Evolutionary conservation across 1,139 yeast genomes (phyloP).

Genomic region (Wickerhamiella pararugosa): DNA sequence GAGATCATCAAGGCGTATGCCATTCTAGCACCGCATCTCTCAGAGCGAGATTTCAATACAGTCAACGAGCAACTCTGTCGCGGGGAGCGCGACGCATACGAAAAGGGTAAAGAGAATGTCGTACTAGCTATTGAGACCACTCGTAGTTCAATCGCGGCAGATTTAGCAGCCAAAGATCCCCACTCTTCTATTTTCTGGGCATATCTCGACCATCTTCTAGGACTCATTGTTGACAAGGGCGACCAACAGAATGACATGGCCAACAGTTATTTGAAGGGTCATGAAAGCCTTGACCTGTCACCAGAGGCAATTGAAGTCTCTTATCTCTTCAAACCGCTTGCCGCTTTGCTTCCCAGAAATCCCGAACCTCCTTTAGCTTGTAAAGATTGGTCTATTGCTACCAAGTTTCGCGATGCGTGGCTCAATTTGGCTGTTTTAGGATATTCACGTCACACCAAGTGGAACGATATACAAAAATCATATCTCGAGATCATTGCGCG

Average conservation of each 20-base stretch:
- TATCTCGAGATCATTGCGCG: conserved; percentile 64
- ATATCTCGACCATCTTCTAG: conserved; percentile 52
- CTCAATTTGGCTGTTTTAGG: conserved; percentile 90
- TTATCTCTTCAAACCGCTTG: conserved; percentile 51
- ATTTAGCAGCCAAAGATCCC: conserved; percentile 12
- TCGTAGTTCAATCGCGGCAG: conserved; percentile 30
- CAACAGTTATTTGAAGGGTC: conserved; percentile 39
- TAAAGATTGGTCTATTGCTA: conserved; percentile 33
- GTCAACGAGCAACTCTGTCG: conserved; percentile 28
- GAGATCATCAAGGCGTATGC: conserved; percentile 41
- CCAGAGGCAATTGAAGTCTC: conserved; percentile 49
- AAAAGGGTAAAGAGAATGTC: conserved; percentile 7
- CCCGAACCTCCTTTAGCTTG: conserved; percentile 29
- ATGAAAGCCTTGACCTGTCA: conserved; percentile 69
- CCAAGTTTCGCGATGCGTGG: conserved; percentile 80
- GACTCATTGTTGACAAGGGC: conserved; percentile 59
- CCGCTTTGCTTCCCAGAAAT: conserved; percentile 51
- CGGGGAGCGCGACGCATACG: conserved; percentile 22
- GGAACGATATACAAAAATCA: conserved; percentile 32
- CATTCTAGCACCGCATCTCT: conserved; percentile 42
- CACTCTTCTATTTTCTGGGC: conserved; percentile 36
- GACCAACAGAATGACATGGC: conserved; percentile 40
- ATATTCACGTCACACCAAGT: conserved; percentile 44
- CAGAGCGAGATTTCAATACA: conserved; percentile 44
- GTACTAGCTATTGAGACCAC: conserved; percentile 13